Percentiles rank a stretch among this genome's conserved stretches.
Conservation (phyloP, 2,329 filamentous ascomycete species). For the Pseudogymnoascus destructans region DNA sequence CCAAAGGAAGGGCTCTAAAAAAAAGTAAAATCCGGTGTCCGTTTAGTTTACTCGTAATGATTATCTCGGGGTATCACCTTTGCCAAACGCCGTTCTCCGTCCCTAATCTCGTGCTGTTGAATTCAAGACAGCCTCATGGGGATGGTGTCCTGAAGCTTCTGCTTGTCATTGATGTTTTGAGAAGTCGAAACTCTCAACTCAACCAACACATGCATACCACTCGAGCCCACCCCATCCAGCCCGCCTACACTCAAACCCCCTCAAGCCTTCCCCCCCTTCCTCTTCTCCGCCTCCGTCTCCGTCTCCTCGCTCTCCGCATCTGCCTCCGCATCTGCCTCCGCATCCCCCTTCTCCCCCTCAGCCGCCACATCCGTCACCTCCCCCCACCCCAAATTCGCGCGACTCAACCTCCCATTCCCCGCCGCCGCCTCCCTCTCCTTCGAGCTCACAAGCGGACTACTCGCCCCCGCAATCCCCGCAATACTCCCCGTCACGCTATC, state of each 20-base stretch:
- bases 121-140: neutral
- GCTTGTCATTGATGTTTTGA: neutral
- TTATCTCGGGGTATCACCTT: slow-evolving; percentile 8
- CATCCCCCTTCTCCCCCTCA: slow-evolving; percentile 14
- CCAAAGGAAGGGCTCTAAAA: neutral
- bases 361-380: slow-evolving; percentile 2
- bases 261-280: neutral
- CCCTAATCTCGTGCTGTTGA: neutral
- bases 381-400: slow-evolving; percentile 11
- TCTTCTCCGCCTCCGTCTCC: slow-evolving; percentile 3
- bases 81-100: slow-evolving; percentile 4
- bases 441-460: slow-evolving; percentile 47
- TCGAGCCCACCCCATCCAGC: neutral
- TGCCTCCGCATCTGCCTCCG: too few relatives aligned
- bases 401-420: slow-evolving; percentile 2
- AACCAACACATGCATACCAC: neutral
- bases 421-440: slow-evolving; percentile 12
- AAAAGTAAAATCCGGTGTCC: slow-evolving; percentile 5
- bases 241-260: neutral
- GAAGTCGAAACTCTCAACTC: neutral
- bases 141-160: neutral
- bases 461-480: slow-evolving; percentile 36
- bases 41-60: slow-evolving; percentile 6
- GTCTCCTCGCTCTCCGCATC: slow-evolving; percentile 6
- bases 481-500: slow-evolving; percentile 75